Conservation (phyloP, 805 yeast genomes). For the Sugiyamaella valdiviana region DNA sequence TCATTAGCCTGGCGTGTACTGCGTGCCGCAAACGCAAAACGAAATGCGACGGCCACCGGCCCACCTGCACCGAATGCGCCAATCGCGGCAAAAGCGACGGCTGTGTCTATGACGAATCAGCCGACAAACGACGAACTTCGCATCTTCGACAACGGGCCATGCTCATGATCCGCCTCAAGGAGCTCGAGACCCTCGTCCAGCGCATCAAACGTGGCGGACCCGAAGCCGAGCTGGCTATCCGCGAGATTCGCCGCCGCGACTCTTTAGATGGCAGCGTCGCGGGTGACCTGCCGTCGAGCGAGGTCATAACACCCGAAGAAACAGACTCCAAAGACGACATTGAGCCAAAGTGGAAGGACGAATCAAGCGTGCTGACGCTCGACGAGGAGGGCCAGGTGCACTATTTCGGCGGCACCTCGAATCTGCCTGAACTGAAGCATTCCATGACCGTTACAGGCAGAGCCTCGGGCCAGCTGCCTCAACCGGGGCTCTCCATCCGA, state of each 20-base stretch:
- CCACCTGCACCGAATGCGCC: constrained; percentile 13
- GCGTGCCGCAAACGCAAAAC: constrained; percentile 16
- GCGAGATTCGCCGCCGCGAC: constrained; percentile 9
- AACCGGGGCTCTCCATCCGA: constrained; percentile 1
- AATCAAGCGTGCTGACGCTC: constrained; percentile 8
- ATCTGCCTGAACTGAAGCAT: constrained; percentile 9
- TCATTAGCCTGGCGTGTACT: constrained; percentile 10
- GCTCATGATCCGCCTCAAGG: constrained; percentile 7
- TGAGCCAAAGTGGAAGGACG: constrained; percentile 11
- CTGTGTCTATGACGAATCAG: constrained; percentile 13
- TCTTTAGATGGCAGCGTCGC: background rate
- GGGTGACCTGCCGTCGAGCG: background rate
- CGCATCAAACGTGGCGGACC: constrained; percentile 14
- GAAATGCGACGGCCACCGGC: constrained; percentile 16
- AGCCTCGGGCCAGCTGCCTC: background rate
- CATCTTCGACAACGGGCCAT: constrained; percentile 13
- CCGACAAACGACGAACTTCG: constrained; percentile 15
- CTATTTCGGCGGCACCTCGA: constrained; percentile 21
- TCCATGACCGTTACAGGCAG: constrained; percentile 8
- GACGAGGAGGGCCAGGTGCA: constrained; percentile 19
- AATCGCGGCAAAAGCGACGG: constrained; percentile 7
- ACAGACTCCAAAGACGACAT: constrained; percentile 5
- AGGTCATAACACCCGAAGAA: background rate
- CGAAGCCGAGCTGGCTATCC: constrained; percentile 11
- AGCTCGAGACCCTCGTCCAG: constrained; percentile 9